Base-by-base conservation (phyloP, 768 basidiomycete species). In the Postia placenta region DNA sequence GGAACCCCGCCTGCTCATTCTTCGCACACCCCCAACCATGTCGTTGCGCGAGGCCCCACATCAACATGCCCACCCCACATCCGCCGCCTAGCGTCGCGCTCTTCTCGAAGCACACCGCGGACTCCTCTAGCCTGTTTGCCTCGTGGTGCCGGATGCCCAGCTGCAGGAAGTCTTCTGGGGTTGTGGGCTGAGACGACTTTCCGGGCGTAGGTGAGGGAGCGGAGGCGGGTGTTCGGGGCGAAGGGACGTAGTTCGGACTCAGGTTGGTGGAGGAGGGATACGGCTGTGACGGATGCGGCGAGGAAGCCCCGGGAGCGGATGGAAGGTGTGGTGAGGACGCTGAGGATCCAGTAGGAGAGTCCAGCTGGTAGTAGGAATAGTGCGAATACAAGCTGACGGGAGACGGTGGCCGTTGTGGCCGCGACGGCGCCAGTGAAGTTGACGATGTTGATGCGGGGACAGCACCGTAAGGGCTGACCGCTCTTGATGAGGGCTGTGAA, bases 11-110 rank as follows among this genome's bases (percentile, higher is more conserved):
- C 64, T 75, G 79, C 64, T 92, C 89, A 57, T 91, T 81, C 74
- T 86, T 83, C 61, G 74, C 68, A 55, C 83, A 81, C 2, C 92
- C 92, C 92, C 92, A 95, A 1, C 91, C 92, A 62, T 92, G 88
- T 45, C 92, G 72, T 58, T 92, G 68, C 25, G 89, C 73, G 36
- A 95, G 69, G 0, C 92, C 92, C 78, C 87, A 93, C 87, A 95
- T 91, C 51, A 94, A 66, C 90, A 92, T 93, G 15, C 92, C 92
- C 3, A 90, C 81, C 1, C 85, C 85, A 59, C 87, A 92, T 1
- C 90, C 92, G 1, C 91, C 91, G 44, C 73, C 68, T 52, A 79
- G 70, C 46, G 72, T 87, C 11, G 89, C 89, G 40, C 83, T 80
- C 66, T 75, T 76, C 68, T 92, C 88, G 61, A 92, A 91, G 64